Base-by-base conservation (phyloP, 2,329 filamentous ascomycete genomes). In the Albophoma yamanashiensis region DNA sequence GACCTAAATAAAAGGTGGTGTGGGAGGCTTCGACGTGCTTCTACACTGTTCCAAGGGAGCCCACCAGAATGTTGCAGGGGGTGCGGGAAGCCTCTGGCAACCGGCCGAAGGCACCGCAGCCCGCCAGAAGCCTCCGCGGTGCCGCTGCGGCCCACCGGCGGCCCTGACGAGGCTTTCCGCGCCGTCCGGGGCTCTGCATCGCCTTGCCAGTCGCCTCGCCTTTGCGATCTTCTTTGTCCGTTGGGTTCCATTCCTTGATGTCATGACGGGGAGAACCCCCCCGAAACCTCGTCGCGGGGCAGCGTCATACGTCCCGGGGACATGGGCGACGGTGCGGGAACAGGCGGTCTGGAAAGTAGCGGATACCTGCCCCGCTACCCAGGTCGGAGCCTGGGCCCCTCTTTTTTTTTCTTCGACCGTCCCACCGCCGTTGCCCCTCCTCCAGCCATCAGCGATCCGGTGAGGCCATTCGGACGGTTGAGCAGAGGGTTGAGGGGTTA, bases 41-140 rank as follows among this genome's bases (percentile, higher is more conserved):
- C 75, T 74, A 72, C 69, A 71, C 69, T 71, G 67, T 77, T 77
- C 75, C 71, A 76, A 72, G 67, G 70, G 67, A 72, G 71, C 72
- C 74, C 73, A 72, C 70, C 66, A 65, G 66, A 68, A 69, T 57
- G 63, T 67, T 69, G 66, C 69, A 70, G 70, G 71, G 71, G 68
- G 64, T 66, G 65, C 63, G 59, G 66, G 73, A 75, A 75, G 67
- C 61, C 65, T 70, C 69, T 72, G 69, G 72, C 65, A 69, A 64
- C 66, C 63, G 59, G 60, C 45, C 59, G 67, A 66, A 63, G 63
- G 61, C 63, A 61, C 66, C 66, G 66, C 64, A 59, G 57, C 56
- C 34, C n/a, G 59, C 64, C 58, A 59, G 63, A 56, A 66, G 64
- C 63, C 58, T 56, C 66, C 67, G n/a, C 58, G 65, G 61, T 65